Evolutionary conservation across 257 asterid species (phyloP), one percentile per base, ranked within the genome.

Genomic region (Solanum pinnatisectum): DNA sequence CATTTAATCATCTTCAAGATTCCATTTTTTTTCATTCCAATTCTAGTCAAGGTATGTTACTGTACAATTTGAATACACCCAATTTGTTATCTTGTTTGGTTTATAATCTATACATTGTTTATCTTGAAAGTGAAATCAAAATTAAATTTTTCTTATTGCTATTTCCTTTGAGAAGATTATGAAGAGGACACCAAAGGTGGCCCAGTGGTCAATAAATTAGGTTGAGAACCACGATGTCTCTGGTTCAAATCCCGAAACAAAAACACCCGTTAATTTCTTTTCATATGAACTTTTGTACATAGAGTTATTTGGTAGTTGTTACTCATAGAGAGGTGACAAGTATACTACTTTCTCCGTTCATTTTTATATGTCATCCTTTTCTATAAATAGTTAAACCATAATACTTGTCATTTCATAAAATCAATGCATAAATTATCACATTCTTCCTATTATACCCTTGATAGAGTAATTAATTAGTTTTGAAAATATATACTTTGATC

Each of bases 321-420:
- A 16, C 1, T 52, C 4, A 0, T 52, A 6, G 4, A 18, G 63
- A 60, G 11, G 70, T 23, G 36, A 27, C 1, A 5, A 11, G 4
- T 67, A 12, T 27, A 32, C 4, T 10, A 14, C 20, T 49, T 22
- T 18, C 0, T 2, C 3, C 0, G 22, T 49, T 52, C 0, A 0
- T 44, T 44, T 42, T 11, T 42, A 42, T 0, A 42, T 42, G 0
- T 42, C 5, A 42, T 11, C 0, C 0, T 0, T 15, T 49, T 49
- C 0, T 49, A 5, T 49, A 49, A 49, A 5, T 49, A 49, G 9
- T 49, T 49, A 8, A 1, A 49, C 0, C 0, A 49, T 15, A 15
- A 49, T 49, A 49, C 1, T 49, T 49, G 20, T 49, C 9, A 15
- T 49, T 49, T 15, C 9, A 49, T 49, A 5, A 49, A 49, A 49